Conservation (phyloP, 2,329 filamentous ascomycete genomes). For the Grosmannia clavigera region DNA sequence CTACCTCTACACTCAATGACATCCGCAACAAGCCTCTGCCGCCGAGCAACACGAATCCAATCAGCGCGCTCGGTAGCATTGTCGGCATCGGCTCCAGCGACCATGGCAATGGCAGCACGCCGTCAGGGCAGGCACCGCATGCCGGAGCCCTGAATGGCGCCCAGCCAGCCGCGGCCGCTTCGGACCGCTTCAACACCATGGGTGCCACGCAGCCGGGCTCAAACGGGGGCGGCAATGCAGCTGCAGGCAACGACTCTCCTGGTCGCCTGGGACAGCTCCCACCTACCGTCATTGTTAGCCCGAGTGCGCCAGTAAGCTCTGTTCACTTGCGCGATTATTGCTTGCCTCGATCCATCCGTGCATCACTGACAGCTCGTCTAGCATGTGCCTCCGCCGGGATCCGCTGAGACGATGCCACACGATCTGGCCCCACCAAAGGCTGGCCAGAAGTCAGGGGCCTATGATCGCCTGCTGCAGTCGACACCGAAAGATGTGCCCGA, state of each 20-base stretch:
- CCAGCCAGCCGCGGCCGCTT: conserved; percentile 19
- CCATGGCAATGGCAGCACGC: conserved; percentile 7
- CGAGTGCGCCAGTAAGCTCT: conserved; percentile 70
- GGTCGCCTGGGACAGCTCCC: conserved; percentile 53
- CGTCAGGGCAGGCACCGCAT: conserved; percentile 26
- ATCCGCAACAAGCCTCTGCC: conserved; percentile 70
- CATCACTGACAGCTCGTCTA: conserved; percentile 23
- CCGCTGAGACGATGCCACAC: conserved; percentile 94
- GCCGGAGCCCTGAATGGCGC: conserved; percentile 18
- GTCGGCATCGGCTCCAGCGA: not conserved
- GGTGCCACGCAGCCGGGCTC: conserved; percentile 26
- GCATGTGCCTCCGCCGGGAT: conserved; percentile 87
- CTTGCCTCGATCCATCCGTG: not conserved
- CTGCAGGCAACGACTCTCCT: conserved; percentile 42
- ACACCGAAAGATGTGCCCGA: conserved; percentile 95
- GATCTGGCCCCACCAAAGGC: conserved; percentile 91
- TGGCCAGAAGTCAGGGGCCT: conserved; percentile 77
- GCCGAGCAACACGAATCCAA: conserved; percentile 33
- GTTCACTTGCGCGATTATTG: conserved; percentile 5
- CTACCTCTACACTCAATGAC: conserved; percentile 76
- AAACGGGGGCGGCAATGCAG: conserved; percentile 20
- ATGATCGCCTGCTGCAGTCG: conserved; percentile 82
- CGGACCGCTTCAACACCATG: conserved; percentile 24
- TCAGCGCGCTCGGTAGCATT: conserved; percentile 27
- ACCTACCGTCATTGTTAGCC: conserved; percentile 88